phyloP scores from a whole-genome alignment of 2,329 filamentous ascomycete genomes.

The Beauveria scarabaeidicola region DNA sequence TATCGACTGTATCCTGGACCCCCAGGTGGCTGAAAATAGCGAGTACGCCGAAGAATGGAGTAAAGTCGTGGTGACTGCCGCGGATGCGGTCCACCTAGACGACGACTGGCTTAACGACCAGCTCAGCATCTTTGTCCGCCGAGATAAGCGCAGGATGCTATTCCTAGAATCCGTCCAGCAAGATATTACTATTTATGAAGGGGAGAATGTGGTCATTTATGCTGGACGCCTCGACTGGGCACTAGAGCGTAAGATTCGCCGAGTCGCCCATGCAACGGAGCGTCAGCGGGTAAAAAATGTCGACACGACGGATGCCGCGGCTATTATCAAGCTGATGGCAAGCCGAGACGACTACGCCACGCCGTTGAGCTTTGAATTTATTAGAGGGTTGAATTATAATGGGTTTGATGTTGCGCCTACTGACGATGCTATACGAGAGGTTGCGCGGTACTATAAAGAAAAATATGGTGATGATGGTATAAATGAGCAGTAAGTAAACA shows the following conservation, averaged over 20 bases:
- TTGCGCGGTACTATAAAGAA: constrained; percentile 12
- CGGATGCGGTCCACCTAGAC: neutral
- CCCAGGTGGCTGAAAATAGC: constrained; percentile 16
- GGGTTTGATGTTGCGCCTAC: constrained; percentile 13
- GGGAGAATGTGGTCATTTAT: constrained; percentile 18
- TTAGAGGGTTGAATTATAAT: constrained; percentile 13
- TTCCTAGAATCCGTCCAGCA: constrained; percentile 19
- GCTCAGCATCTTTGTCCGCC: constrained; percentile 16
- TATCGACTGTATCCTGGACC: constrained; percentile 20
- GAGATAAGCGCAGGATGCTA: constrained; percentile 13
- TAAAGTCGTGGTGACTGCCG: constrained; percentile 13
- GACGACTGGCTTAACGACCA: constrained; percentile 19
- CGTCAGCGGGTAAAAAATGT: constrained; percentile 6
- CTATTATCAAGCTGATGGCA: constrained; percentile 12
- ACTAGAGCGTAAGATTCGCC: constrained; percentile 20
- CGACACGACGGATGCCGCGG: constrained; percentile 14
- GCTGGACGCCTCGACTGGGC: constrained; percentile 19
- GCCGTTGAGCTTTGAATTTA: constrained; percentile 14
- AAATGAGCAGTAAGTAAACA: neutral
- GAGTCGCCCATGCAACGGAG: constrained; percentile 14
- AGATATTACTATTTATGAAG: constrained; percentile 16
- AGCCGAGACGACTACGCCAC: neutral
- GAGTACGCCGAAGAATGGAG: constrained; percentile 16
- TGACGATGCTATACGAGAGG: constrained; percentile 8
- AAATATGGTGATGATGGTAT: constrained; percentile 12